Evolutionary conservation across 495 filamentous ascomycete genomes (phyloP), one percentile per base, ranked within the genome.

Genomic region (Corynascus novoguineensis): DNA sequence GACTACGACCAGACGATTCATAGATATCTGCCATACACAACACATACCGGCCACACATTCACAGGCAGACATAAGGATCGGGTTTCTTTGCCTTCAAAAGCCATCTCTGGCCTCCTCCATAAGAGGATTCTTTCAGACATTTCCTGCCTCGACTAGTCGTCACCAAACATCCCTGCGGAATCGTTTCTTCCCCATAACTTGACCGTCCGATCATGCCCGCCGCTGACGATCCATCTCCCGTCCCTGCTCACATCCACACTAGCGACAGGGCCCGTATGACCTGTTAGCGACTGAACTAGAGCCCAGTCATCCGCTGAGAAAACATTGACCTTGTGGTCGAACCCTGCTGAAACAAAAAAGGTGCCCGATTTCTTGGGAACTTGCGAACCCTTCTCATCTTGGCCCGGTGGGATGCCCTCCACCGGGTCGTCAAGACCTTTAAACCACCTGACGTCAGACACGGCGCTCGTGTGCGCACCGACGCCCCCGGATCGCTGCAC

Each of bases 221-320:
- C 86, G 69, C 89, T 95, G 2, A 88, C 87, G 72, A 99, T 92
- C 89, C 92, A 99, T 66, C 79, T 84, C 27, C 83, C 88, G 72
- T 97, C 90, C 54, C 78, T 72, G 64, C 84, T 91, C 38, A 95
- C 82, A 75, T 99, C 93, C 9, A 87, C 86, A 62, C 89, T 92
- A 27, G 95, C 80, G 25, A 97, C 92, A 50, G 95, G 92, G 10
- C 89, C 90, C 1, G 89, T 86, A 71, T 99, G 93, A 4, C 92
- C 95, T 60, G 84, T 89, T 62, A 99, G 73, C 10, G 84, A 86
- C 72, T 95, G 95, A 52, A 90, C 84, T 41, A 93, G 77, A 3
- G 87, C 85, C 93, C 95, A 97, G 69, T 97, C 93, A 68, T 97
- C 93, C 1, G 89, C 90, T 19, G 90, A 95, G 71, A 92, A 97